Evolutionary conservation across 768 basidiomycete genomes (phyloP), one percentile per base, ranked within the genome.

Genomic region (Trametes cingulata): DNA sequence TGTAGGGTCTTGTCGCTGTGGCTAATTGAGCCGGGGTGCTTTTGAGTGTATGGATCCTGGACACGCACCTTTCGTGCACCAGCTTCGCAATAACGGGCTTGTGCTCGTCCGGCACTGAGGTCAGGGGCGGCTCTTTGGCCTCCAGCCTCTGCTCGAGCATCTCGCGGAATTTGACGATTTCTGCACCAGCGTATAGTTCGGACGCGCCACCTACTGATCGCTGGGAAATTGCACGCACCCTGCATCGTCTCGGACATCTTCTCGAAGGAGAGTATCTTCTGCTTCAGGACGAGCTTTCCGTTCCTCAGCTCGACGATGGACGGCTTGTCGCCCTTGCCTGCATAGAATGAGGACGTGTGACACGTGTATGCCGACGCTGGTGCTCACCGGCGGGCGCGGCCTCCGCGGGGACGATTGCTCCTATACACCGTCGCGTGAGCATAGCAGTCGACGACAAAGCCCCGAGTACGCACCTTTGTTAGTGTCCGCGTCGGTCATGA

Each of bases 231-330:
- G 17, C 25, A 70, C 80, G 48, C 59, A 88, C 92, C 91, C 80
- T 89, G 87, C 67, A 93, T 80, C 15, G 91, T 91, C 69, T 92
- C 90, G 6, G 88, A 88, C 66, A 85, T 79, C 71, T 91, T 91
- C 74, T 92, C 89, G 49, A 90, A 83, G 0, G 87, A 83, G 35
- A 86, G 67, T 15, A 80, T 74, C 72, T 90, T 93, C 77, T 93
- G 91, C 72, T 82, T 89, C 68, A 92, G 85, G 12, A 83, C 63
- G 3, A 89, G 81, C 71, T 86, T 93, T 20, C 89, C 90, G 70
- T 88, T 90, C 78, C 83, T 90, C 14, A 92, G 69, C 61, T 91
- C 90, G 4, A 80, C 82, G 15, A 87, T 72, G 7, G 75, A 64
- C 1, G 73, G 55, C 68, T 77, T 84, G 49, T 74, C 74, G 40